Base-by-base conservation (phyloP, 2,329 filamentous ascomycete species). In the Neonectria hederae region DNA sequence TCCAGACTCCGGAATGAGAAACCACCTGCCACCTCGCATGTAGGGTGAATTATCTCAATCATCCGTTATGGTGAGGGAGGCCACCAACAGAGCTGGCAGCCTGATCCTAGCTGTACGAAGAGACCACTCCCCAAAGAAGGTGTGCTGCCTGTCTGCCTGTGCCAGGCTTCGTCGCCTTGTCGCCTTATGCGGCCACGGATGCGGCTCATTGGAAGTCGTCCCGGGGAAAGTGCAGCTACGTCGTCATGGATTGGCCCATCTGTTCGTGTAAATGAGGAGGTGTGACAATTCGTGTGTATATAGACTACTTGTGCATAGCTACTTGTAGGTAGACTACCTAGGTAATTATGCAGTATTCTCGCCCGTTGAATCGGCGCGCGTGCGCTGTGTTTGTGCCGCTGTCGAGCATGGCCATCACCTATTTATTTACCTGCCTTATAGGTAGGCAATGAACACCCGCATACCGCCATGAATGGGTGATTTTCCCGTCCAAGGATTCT, bases 1-100 rank as follows among this genome's bases (percentile, higher is more conserved):
- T 55, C 52, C 59, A 61, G 59, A 61, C 35, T 38, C 17, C 35
- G 6, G 5, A 38, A 61, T 52, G 54, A 43, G 28, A 53, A 28
- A 35, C 28, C 46, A 52, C 26, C 53, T 28, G 48, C 28, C 24
- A 42, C 35, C 35, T 17, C 49, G 17, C 43, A 45, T 42, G 40
- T 28, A 35, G 43, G 30, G 32, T 14, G 19, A 26, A 10, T 40
- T 10, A 61, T 54, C 52, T 46, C 38, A 17, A 46, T 32, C 9
- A 9, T 32, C n/a, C 7, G 10, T 32, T n/a, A 22, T 21, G 4
- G n/a, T n/a, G 9, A 32, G 45, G 26, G 48, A 32, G 48, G 48
- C 48, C 48, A 19, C 48, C 48, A 21, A 9, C 11, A 21, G 17
- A 30, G 48, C 35, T 9, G 48, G 19, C n/a, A 21, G 28, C 26